Evolutionary conservation across 2,329 filamentous ascomycete species (phyloP).

Genomic region (Botrytis cinerea): DNA sequence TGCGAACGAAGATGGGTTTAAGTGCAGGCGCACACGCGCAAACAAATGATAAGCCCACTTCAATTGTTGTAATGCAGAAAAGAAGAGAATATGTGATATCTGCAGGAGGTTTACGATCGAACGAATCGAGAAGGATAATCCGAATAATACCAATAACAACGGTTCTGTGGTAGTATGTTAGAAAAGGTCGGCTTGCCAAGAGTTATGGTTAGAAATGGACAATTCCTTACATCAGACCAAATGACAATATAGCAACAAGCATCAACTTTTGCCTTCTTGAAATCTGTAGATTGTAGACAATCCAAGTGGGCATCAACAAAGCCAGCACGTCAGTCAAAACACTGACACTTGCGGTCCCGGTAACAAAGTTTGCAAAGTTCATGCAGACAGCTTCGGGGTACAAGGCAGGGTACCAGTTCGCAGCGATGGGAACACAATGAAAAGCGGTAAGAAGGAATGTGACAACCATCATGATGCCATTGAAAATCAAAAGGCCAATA

Average conservation of each 20-base stretch:
- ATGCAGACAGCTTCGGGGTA: slow-evolving; percentile 25
- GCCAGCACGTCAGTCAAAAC: slow-evolving; percentile 26
- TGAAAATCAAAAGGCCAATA: slow-evolving; percentile 28
- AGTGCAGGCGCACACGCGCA: slow-evolving; percentile 25
- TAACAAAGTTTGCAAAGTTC: slow-evolving; percentile 25
- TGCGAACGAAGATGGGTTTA: slow-evolving; percentile 21
- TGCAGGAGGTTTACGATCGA: neutral
- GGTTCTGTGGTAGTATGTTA: neutral
- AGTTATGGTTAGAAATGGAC: neutral
- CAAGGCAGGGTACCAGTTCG: slow-evolving; percentile 23
- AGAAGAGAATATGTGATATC: slow-evolving; percentile 18
- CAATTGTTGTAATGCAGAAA: slow-evolving; percentile 23
- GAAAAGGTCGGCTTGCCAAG: neutral
- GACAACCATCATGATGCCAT: slow-evolving; percentile 17
- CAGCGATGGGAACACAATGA: slow-evolving; percentile 26
- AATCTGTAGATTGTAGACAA: slow-evolving; percentile 28
- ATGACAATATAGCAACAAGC: slow-evolving; percentile 15
- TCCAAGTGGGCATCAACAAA: slow-evolving; percentile 27
- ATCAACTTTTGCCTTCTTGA: slow-evolving; percentile 24
- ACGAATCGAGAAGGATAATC: slow-evolving; percentile 6
- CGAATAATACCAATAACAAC: slow-evolving; percentile 5
- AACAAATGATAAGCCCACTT: slow-evolving; percentile 25
- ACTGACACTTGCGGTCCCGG: slow-evolving; percentile 1
- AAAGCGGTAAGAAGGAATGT: slow-evolving; percentile 14
- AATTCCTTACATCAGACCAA: slow-evolving; percentile 12